Conservation (phyloP, 1,139 yeast genomes). For the Magnusiomyces suaveolens region DNA sequence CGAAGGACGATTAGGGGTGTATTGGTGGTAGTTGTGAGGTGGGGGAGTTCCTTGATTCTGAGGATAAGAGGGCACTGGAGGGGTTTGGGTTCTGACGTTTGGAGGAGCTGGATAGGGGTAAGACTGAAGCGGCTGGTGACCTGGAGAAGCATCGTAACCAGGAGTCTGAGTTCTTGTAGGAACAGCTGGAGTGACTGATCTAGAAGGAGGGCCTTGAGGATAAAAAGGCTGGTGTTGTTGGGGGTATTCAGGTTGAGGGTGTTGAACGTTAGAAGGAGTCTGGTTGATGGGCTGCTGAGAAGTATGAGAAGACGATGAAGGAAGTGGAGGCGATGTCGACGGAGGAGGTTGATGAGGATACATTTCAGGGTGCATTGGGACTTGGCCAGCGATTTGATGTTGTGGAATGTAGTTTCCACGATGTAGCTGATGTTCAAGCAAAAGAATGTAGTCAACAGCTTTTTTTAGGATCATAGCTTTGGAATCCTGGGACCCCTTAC, state of each 20-base stretch:
- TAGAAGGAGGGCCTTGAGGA: constrained; percentile 1
- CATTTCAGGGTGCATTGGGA: constrained; percentile 1
- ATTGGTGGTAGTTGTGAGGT: not conserved
- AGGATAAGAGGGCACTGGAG: not conserved
- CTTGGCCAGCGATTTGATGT: not conserved
- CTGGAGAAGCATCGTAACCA: not conserved
- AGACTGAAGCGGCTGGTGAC: not conserved
- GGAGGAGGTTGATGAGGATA: not conserved
- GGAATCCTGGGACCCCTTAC: constrained; percentile 38
- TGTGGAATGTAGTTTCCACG: constrained; percentile 11
- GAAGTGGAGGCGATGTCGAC: too few relatives aligned
- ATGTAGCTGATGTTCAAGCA: constrained; percentile 32
- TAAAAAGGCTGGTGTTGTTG: not conserved
- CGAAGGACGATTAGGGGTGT: not conserved
- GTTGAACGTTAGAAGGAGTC: not conserved
- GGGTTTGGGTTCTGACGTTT: not conserved
- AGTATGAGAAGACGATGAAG: constrained; percentile 5
- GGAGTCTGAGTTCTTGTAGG: not conserved
- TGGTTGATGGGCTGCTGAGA: constrained; percentile 8
- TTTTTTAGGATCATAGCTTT: constrained; percentile 57
- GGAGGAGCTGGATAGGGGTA: constrained; percentile 1
- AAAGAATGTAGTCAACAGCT: constrained; percentile 72
- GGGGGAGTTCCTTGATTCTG: not conserved
- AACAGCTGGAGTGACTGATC: not conserved
- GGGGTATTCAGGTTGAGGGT: not conserved